Conservation (phyloP, 2,329 filamentous ascomycete species). For the Aureobasidium mangrovei region DNA sequence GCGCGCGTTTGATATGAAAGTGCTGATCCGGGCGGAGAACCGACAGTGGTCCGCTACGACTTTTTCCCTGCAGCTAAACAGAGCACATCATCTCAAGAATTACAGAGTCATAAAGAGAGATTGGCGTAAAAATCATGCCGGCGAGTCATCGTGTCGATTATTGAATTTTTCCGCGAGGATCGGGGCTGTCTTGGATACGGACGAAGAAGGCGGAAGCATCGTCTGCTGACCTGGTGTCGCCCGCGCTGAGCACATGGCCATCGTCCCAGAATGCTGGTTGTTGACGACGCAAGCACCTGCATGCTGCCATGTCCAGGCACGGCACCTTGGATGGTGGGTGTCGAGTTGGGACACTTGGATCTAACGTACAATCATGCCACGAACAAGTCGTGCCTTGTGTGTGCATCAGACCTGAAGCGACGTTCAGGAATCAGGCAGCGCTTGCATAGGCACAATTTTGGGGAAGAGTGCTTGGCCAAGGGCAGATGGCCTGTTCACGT, state of each 20-base stretch:
- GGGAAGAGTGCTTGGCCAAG: not conserved
- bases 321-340: not conserved
- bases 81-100: not conserved
- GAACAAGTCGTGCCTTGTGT: not conserved
- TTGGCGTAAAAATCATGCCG: not conserved
- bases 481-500: slow-evolving; percentile 4
- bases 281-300: not conserved
- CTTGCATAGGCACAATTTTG: not conserved
- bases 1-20: not conserved
- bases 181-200: not conserved
- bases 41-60: slow-evolving; percentile 6
- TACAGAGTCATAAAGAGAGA: not conserved
- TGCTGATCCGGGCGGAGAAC: slow-evolving; percentile 15
- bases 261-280: not conserved
- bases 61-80: slow-evolving; percentile 2
- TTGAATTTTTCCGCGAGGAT: not conserved
- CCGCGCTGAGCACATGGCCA: slow-evolving; percentile 2
- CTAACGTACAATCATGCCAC: slow-evolving; percentile 2
- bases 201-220: not conserved
- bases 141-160: not conserved
- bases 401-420: not conserved
- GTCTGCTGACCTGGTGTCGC: slow-evolving; percentile 9
- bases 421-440: not conserved
- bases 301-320: slow-evolving; percentile 4
- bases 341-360: not conserved